Evolutionary conservation across 768 basidiomycete species (phyloP), one percentile per base, ranked within the genome.

Genomic region (Rossbeevera mucosa): DNA sequence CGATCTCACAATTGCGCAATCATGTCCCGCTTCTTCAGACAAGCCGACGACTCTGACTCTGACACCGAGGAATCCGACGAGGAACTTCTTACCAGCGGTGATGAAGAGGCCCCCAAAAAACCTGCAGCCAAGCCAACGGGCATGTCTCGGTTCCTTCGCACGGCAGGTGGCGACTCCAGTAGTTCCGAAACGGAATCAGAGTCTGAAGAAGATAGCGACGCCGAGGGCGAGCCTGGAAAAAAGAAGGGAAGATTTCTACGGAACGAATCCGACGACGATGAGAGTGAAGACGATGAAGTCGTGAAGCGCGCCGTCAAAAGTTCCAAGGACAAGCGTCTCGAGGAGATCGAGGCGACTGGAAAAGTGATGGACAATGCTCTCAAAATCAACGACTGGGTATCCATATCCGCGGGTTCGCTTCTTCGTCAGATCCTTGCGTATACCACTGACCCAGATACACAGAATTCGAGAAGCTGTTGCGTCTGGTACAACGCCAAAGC

Each of bases 381-480:
- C 56, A 95, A 91, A 77, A 94, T 95, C 60, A 95, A 94, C 62
- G 94, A 99, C 72, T 99, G 96, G 96, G 85, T 86, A 22, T 83
- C 82, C 25, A 94, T 93, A 62, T 91, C 88, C 20, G 86, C 80
- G 54, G 94, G 94, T 93, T 61, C 51, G 82, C 69, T 20, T 44
- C 20, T 12, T 52, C 26, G 16, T 9, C 6, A 36, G 4, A 11
- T 29, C 41, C 48, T 8, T 38, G 31, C 25, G 5, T 29, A 11
- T 4, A 9, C 47, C 44, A 42, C 53, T 63, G 46, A 57, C 46
- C 48, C 47, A 24, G 45, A 29, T 22, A n/a, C 42, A 20, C 67
- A 96, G 96, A 98, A 71, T 96, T 94, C 70, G 96, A 99, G 74
- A 98, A 98, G 70, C 80, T 99, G 45, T 73, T 82, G 30, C 89